phyloP scores from a whole-genome alignment of 352 stramenopile species.

The Globisporangium paddicum region DNA sequence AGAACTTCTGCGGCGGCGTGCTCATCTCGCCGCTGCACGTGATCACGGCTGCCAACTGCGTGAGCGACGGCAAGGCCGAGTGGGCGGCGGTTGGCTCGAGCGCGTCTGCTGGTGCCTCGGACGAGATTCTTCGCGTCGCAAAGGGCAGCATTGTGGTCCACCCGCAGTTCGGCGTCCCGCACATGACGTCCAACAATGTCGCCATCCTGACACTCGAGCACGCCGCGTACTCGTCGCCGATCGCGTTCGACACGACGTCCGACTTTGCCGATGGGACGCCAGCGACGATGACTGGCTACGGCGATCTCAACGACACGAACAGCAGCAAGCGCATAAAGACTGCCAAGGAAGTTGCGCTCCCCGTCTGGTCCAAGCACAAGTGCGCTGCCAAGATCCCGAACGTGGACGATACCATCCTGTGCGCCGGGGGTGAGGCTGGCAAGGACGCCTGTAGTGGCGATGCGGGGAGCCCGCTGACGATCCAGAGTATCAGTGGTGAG shows the following conservation, averaged over 20 bases:
- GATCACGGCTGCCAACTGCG: conserved; percentile 9
- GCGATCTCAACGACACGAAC: conserved; percentile 15
- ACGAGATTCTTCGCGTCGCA: conserved; percentile 24
- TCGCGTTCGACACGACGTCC: conserved; percentile 15
- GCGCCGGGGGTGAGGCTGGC: neutral
- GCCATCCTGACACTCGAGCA: conserved; percentile 29
- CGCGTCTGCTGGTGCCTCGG: neutral
- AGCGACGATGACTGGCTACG: conserved; percentile 11
- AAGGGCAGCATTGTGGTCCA: conserved; percentile 19
- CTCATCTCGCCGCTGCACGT: conserved; percentile 10
- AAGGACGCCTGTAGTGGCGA: neutral
- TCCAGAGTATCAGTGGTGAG: neutral
- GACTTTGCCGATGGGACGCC: conserved; percentile 11
- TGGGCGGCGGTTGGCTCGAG: neutral
- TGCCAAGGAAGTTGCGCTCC: neutral
- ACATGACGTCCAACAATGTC: conserved; percentile 25
- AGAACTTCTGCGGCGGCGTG: conserved; percentile 11
- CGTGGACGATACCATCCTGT: conserved; percentile 3
- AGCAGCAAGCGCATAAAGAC: conserved; percentile 15
- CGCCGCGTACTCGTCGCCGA: conserved; percentile 14
- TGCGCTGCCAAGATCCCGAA: neutral
- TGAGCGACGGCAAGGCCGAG: neutral
- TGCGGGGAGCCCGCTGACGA: conserved; percentile 5
- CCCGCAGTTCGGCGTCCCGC: conserved; percentile 18
- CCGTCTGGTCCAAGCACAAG: neutral